These are phyloP conservation scores for Hymenoscyphus fraxineus DNA, from an alignment of 2,329 filamentous ascomycete genomes.

Conservation along the genomic window DNA sequence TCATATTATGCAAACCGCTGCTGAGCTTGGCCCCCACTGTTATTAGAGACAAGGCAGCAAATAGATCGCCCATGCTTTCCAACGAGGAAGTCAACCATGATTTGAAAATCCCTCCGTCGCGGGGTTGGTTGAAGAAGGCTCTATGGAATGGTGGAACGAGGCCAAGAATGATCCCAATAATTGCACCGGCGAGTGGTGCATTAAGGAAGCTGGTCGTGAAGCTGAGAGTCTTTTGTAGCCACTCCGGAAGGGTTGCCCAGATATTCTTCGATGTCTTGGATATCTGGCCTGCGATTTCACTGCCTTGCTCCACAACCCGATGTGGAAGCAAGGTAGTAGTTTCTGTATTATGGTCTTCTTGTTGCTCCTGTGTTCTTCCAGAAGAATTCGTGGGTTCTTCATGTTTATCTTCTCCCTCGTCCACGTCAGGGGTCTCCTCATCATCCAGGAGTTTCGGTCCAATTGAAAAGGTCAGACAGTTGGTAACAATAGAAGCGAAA, in stretches of 20 bases:
- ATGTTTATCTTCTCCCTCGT: slow-evolving; percentile 19
- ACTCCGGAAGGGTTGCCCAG: background rate
- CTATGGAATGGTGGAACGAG: slow-evolving; percentile 54
- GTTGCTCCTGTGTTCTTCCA: slow-evolving; percentile 27
- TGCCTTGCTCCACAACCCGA: slow-evolving; percentile 8
- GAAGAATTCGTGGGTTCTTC: slow-evolving; percentile 23
- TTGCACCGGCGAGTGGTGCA: slow-evolving; percentile 56
- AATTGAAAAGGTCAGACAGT: slow-evolving; percentile 59
- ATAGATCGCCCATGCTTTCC: slow-evolving; percentile 59
- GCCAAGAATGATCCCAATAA: slow-evolving; percentile 55
- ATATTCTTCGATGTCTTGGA: background rate
- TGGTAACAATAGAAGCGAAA: slow-evolving; percentile 59
- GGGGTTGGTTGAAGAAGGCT: slow-evolving; percentile 55
- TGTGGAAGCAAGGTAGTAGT: slow-evolving; percentile 23
- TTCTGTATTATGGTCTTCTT: slow-evolving; percentile 25
- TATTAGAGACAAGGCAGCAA: slow-evolving; percentile 61
- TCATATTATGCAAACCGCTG: slow-evolving; percentile 47
- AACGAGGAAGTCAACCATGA: slow-evolving; percentile 62
- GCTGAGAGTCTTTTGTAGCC: slow-evolving; percentile 28
- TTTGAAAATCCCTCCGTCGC: slow-evolving; percentile 59
- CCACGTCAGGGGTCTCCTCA: slow-evolving; percentile 29
- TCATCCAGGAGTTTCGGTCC: slow-evolving; percentile 53
- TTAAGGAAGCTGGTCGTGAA: slow-evolving; percentile 50
- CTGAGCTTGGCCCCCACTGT: slow-evolving; percentile 62
- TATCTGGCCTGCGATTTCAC: background rate